These are phyloP conservation scores for Casuarina equisetifolia DNA, from an alignment of 306 rosid species.

Conservation along the genomic window DNA sequence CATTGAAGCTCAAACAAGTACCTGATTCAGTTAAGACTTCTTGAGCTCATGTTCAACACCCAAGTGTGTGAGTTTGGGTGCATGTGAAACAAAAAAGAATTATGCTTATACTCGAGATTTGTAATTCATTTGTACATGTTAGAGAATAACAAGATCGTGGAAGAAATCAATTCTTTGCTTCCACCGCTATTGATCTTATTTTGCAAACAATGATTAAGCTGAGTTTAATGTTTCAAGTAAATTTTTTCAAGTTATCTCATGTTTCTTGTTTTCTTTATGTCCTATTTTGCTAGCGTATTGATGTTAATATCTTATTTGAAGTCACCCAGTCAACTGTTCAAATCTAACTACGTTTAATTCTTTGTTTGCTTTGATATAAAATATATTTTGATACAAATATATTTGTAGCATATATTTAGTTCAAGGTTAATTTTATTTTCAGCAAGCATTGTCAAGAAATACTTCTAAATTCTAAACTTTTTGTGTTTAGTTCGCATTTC, in stretches of 20 bases:
- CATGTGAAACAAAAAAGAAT: background rate
- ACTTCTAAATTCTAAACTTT: no score
- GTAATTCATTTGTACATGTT: conserved; percentile 10
- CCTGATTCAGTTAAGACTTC: no score
- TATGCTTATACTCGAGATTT: background rate
- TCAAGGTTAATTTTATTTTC: no score
- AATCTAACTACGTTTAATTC: background rate
- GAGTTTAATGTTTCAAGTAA: background rate
- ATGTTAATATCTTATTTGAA: background rate
- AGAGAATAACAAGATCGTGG: background rate
- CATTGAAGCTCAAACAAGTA: background rate
- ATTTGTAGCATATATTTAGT: no score
- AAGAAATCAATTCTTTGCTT: background rate
- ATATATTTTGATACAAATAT: no score
- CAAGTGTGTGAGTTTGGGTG: no score
- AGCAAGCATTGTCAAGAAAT: no score
- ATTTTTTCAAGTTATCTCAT: background rate
- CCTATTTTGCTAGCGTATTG: background rate
- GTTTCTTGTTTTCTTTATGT: background rate
- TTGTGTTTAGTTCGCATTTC: no score
- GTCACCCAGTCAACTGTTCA: background rate
- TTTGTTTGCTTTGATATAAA: no score
- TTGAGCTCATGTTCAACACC: no score
- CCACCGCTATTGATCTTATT: background rate
- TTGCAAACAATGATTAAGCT: background rate